Evolutionary conservation across 257 asterid genomes (phyloP).

Genomic region (Solanum stenotomum): DNA sequence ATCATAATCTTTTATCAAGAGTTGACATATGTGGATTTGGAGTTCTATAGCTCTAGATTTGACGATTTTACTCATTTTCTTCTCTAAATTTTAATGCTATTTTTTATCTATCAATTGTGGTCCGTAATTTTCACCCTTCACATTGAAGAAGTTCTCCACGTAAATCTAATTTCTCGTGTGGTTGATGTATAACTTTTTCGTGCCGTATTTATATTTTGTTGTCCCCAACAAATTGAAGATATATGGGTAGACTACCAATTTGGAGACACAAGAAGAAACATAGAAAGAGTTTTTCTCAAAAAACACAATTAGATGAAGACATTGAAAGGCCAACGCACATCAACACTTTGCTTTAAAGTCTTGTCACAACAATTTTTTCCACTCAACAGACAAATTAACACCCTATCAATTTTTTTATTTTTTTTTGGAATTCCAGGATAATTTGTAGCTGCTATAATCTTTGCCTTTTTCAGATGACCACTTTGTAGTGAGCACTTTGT

Average conservation of each 20-base stretch:
- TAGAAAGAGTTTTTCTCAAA: background rate
- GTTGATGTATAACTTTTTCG: background rate
- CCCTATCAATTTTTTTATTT: background rate
- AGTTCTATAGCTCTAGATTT: background rate
- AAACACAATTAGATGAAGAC: background rate
- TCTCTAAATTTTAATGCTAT: background rate
- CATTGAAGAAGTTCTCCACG: background rate
- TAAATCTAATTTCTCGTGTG: background rate
- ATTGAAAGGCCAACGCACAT: conserved; percentile 4
- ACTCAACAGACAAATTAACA: background rate
- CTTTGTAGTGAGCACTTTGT: background rate
- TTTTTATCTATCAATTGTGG: background rate
- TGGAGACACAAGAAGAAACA: background rate
- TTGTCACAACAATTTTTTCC: background rate
- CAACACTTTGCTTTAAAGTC: background rate
- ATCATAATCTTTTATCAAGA: background rate
- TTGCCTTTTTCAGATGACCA: too few relatives aligned
- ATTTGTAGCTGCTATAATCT: too few relatives aligned
- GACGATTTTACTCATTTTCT: too few relatives aligned
- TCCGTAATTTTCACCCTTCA: background rate
- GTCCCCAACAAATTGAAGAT: background rate
- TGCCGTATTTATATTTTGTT: background rate
- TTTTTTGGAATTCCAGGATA: fast-evolving
- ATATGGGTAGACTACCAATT: background rate
- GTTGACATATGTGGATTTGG: fast-evolving